Base-by-base conservation (phyloP, 805 yeast species). In the Brettanomyces anomalus region DNA sequence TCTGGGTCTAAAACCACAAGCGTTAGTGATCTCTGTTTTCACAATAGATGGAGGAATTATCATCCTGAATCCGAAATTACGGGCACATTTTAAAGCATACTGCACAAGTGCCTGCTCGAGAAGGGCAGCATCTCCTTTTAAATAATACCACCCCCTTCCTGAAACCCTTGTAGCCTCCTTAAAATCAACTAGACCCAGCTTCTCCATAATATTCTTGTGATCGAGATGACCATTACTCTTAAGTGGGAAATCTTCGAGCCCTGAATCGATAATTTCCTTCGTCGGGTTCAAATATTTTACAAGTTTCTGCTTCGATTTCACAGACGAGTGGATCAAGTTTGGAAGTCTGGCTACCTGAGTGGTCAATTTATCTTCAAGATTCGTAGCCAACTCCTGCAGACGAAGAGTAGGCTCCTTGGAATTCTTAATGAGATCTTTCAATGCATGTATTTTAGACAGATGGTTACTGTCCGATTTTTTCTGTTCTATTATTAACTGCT, bases 1-100 rank as follows among this genome's bases (percentile, higher is more conserved):
- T 46, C 95, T 76, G 11, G 98, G 98, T 55, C 81, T 79, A 65
- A 89, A 93, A 0, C 98, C 98, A 67, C 98, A 93, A 0, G 96
- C 96, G 49, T 72, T 67, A 0, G 89, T 78, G 4, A 86, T 67
- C 48, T 85, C 94, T 16, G 77, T 67, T 50, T 83, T 76, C 2
- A 89, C 95, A 14, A 93, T 76, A 0, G 94, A 76, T 2, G 98
- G 98, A 0, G 97, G 97, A 10, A 76, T 60, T 8, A 81, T 76
- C 72, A 82, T 73, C 30, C 62, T 61, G 63, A 85, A 93, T 0
- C 95, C 95, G 8, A 67, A 56, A 37, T 63, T 52, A 37, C 85
- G 66, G 3, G 96, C 96, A 43, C 68, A 61, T 30, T 73, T 66
- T 41, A 90, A 59, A 0, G 94, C 82, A 58, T 80, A 88, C 50